phyloP scores from a whole-genome alignment of 2,329 filamentous ascomycete genomes.

The Bertia moriformis region DNA sequence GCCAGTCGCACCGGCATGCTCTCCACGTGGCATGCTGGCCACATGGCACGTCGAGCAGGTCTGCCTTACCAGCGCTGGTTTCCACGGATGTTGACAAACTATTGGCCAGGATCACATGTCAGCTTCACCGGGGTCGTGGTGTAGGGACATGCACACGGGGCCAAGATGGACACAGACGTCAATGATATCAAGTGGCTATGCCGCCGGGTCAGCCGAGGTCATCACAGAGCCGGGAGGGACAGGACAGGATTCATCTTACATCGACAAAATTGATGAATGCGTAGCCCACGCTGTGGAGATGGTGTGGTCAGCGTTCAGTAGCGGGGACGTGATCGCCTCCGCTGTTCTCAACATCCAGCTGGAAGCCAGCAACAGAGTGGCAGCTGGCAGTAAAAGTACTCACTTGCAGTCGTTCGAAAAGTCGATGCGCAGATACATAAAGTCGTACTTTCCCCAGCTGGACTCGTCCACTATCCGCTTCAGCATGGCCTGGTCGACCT shows the following conservation, averaged over 20 bases:
- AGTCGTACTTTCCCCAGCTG: slow-evolving; percentile 75
- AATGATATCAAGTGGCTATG: slow-evolving; percentile 58
- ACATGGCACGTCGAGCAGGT: too few species aligned
- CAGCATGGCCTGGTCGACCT: slow-evolving; percentile 63
- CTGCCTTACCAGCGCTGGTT: slow-evolving; percentile 59
- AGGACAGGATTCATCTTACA: slow-evolving; percentile 27
- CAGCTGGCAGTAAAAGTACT: slow-evolving; percentile 17
- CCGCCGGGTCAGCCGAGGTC: neutral
- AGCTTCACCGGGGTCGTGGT: slow-evolving; percentile 7
- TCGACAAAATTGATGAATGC: slow-evolving; percentile 92
- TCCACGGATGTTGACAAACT: slow-evolving; percentile 59
- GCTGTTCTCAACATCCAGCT: slow-evolving; percentile 1
- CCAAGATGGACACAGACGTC: slow-evolving; percentile 37
- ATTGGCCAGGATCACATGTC: slow-evolving; percentile 9
- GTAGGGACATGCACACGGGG: neutral
- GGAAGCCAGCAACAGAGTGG: slow-evolving; percentile 4
- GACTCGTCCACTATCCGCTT: slow-evolving; percentile 68
- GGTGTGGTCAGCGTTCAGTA: too few species aligned
- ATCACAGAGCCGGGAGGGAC: slow-evolving; percentile 1
- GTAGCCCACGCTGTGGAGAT: slow-evolving; percentile 79
- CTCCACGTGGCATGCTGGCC: too few species aligned
- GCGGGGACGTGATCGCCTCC: neutral
- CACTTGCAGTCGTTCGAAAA: slow-evolving; percentile 75
- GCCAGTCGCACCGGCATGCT: too few species aligned
- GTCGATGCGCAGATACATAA: slow-evolving; percentile 86